Percentiles rank a stretch among this genome's conserved stretches.
These are phyloP conservation scores for Tuber melanosporum DNA, from an alignment of 495 filamentous ascomycete species.

Conservation along the genomic window DNA sequence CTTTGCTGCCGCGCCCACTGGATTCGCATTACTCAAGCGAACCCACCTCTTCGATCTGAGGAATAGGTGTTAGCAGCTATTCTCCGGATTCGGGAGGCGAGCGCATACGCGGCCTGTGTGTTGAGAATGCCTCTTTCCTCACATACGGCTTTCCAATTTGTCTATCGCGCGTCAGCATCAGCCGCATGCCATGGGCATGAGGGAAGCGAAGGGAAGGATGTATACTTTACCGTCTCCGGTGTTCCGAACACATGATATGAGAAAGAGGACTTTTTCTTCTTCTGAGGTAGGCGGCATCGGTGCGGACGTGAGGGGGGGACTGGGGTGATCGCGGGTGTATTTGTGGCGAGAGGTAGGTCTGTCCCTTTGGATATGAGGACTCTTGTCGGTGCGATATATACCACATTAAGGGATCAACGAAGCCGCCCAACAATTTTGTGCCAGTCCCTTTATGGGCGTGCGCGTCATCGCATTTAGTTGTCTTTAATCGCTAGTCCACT, in stretches of 20 bases:
- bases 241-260: conserved; percentile 9
- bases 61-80: background rate
- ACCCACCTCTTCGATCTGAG: background rate
- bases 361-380: background rate
- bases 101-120: conserved; percentile 10
- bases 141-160: conserved; percentile 11
- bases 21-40: background rate
- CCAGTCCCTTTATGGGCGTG: background rate
- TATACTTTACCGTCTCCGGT: conserved; percentile 9
- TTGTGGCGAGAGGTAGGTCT: background rate
- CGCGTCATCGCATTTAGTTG: background rate
- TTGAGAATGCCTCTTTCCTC: conserved; percentile 8
- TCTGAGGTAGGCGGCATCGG: background rate
- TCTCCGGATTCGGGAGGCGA: background rate
- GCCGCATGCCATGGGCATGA: background rate
- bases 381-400: background rate
- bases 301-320: background rate
- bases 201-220: background rate
- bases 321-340: background rate
- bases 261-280: conserved; percentile 14
- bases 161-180: background rate
- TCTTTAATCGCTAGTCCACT: background rate
- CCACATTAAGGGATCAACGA: background rate
- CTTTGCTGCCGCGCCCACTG: background rate
- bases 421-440: background rate